Percentiles rank a stretch among this genome's conserved stretches.
phyloP scores from a whole-genome alignment of 805 yeast species.

The Maudiozyma serrabonitensis region DNA sequence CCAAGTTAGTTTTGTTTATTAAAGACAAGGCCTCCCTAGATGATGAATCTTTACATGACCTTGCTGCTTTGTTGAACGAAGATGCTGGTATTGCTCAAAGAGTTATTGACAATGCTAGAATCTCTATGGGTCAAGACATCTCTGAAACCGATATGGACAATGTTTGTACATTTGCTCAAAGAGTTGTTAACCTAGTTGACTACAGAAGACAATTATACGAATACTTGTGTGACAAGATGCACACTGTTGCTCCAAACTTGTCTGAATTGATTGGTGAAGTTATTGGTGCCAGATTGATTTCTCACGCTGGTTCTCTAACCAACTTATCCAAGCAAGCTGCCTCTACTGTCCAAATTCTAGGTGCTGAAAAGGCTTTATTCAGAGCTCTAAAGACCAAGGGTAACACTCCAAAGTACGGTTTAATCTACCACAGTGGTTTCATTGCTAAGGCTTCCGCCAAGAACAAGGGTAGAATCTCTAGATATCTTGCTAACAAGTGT shows the following conservation, averaged over 20 bases:
- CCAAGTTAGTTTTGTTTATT: constrained; percentile 71
- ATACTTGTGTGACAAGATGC: constrained; percentile 92
- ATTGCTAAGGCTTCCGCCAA: constrained; percentile 90
- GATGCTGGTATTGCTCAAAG: constrained; percentile 88
- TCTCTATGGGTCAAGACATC: constrained; percentile 98
- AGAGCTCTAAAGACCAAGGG: constrained; percentile 95
- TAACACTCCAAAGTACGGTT: constrained; percentile 93
- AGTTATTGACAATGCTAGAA: constrained; percentile 88
- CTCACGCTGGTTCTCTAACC: constrained; percentile 97
- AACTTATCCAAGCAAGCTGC: constrained; percentile 97
- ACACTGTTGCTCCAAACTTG: constrained; percentile 94
- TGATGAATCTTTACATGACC: constrained; percentile 77
- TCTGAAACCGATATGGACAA: constrained; percentile 91
- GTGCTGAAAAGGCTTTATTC: constrained; percentile 95
- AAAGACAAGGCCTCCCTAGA: constrained; percentile 77
- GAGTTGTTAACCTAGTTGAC: constrained; percentile 85
- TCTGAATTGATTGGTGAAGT: constrained; percentile 97
- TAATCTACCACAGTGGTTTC: constrained; percentile 89
- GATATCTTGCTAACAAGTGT: constrained; percentile 98
- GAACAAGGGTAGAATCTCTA: constrained; percentile 97
- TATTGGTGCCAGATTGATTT: constrained; percentile 95
- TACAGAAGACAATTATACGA: constrained; percentile 77
- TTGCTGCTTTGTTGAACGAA: constrained; percentile 78
- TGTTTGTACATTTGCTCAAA: constrained; percentile 81
- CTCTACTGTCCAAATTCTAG: constrained; percentile 94